Evolutionary conservation across 768 basidiomycete genomes (phyloP), one percentile per base, ranked within the genome.

Genomic region (Hydnomerulius pinastri): DNA sequence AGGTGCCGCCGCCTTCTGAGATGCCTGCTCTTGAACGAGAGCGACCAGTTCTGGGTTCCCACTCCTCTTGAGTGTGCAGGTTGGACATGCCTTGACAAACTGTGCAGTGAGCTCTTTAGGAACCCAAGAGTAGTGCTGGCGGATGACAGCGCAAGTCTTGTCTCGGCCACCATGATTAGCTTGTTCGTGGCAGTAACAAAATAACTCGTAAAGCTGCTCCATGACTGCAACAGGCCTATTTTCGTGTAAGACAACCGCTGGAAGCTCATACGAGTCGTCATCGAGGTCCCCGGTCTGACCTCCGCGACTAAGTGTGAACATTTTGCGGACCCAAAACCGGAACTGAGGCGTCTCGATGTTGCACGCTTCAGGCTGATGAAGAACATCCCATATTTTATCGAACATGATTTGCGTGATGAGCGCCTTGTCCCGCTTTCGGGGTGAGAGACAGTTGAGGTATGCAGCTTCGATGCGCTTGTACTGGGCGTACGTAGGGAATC

Each of bases 241-340:
- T 49, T 90, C 83, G 60, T 90, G 87, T 11, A 88, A 68, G 24
- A 92, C 75, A 17, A 90, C 78, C n/a, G 66, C 63, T 2, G 51
- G 21, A 21, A 46, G 29, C 2, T 63, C 62, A 28, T 46, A 41
- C n/a, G 50, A 49, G 25, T 59, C 50, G 7, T 51, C 46, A 9
- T 56, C 63, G 20, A 61, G 54, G 18, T 57, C 48, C 25, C 41
- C 64, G 51, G 39, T 60, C 48, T 20, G 50, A 25, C 18, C 44
- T 48, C 25, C 61, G 48, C 70, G 70, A 56, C 75, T 74, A 6
- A 85, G 59, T 37, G 67, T 72, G 63, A 92, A 92, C 83, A 86
- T 90, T 73, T 87, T 88, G 60, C 87, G 83, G 11, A 83, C 88
- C 89, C 89, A 91, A 68, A 84, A 89, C 35, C 87, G 79, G 65